phyloP scores from a whole-genome alignment of 257 asterid species.

The Solanum dulcamara region DNA sequence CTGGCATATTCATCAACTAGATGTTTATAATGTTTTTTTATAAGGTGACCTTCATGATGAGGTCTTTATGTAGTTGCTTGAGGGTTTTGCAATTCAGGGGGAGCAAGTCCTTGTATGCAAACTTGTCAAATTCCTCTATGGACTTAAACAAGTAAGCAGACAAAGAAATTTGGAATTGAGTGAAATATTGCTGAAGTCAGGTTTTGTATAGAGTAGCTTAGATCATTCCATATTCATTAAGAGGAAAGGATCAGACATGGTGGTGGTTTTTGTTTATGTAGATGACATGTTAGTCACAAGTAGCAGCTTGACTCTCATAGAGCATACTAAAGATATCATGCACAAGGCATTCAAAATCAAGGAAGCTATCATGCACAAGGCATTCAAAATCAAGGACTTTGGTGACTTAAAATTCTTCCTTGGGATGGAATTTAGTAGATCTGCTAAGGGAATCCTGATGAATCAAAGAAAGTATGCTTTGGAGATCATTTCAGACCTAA shows the following conservation, averaged over 20 bases:
- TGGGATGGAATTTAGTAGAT: not conserved
- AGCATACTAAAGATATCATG: not conserved
- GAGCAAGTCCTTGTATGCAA: not conserved
- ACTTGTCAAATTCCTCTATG: not conserved
- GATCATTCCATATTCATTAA: not conserved
- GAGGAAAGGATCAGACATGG: not conserved
- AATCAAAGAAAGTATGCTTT: not conserved
- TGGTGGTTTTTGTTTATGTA: not conserved
- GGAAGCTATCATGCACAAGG: not conserved
- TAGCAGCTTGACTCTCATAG: not conserved
- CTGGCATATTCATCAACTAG: not conserved
- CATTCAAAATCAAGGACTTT: not conserved
- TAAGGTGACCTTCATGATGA: not conserved
- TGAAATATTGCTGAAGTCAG: not conserved
- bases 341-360: not conserved
- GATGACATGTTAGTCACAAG: not conserved
- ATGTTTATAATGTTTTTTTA: not conserved
- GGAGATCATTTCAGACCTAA: not conserved
- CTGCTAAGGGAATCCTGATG: not conserved
- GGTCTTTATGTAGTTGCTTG: not conserved
- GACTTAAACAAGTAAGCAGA: not conserved
- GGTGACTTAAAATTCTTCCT: not conserved
- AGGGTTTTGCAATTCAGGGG: not conserved
- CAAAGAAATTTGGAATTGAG: not conserved
- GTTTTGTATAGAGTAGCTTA: not conserved